Percentiles rank a stretch among this genome's conserved stretches.
Conservation (phyloP, 768 basidiomycete genomes). For the Cyathus striatus region DNA sequence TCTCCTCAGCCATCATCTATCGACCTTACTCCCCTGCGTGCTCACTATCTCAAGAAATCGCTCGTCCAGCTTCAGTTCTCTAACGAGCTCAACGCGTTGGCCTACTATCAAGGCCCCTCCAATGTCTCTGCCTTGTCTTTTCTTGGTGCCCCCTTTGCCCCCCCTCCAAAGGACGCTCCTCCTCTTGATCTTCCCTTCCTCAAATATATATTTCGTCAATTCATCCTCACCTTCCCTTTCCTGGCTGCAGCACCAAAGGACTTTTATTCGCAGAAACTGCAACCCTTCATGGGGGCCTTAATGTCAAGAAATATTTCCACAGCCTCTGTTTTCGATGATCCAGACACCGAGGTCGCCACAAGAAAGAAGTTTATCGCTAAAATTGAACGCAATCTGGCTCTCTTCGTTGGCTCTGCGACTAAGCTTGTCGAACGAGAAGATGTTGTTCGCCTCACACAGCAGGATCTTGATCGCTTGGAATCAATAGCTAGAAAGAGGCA, state of each 20-base stretch:
- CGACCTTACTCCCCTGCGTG: slow-evolving; percentile 78
- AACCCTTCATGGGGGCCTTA: slow-evolving; percentile 86
- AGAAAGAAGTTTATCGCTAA: slow-evolving; percentile 69
- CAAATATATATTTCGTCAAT: slow-evolving; percentile 86
- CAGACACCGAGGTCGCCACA: slow-evolving; percentile 45
- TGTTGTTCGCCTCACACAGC: slow-evolving; percentile 83
- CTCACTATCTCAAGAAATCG: slow-evolving; percentile 97
- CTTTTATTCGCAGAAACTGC: slow-evolving; percentile 93
- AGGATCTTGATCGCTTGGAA: slow-evolving; percentile 79
- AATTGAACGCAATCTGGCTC: slow-evolving; percentile 77
- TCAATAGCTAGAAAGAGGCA: slow-evolving; percentile 59
- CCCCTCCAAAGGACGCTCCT: slow-evolving; percentile 54
- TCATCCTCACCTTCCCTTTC: slow-evolving; percentile 93
- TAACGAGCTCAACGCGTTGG: slow-evolving; percentile 70
- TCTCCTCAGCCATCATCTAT: background rate
- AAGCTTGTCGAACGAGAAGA: slow-evolving; percentile 85
- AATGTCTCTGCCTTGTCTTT: slow-evolving; percentile 69
- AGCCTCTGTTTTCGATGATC: slow-evolving; percentile 54
- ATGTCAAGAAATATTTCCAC: slow-evolving; percentile 75
- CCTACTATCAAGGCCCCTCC: slow-evolving; percentile 31
- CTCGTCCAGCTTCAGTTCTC: slow-evolving; percentile 83
- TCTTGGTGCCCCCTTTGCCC: slow-evolving; percentile 84
- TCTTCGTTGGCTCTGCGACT: slow-evolving; percentile 78
- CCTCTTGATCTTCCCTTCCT: slow-evolving; percentile 80
- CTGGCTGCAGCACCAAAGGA: slow-evolving; percentile 82